Evolutionary conservation across 805 yeast genomes (phyloP), one percentile per base, ranked within the genome.

Genomic region (Dipodascopsis uninucleata): DNA sequence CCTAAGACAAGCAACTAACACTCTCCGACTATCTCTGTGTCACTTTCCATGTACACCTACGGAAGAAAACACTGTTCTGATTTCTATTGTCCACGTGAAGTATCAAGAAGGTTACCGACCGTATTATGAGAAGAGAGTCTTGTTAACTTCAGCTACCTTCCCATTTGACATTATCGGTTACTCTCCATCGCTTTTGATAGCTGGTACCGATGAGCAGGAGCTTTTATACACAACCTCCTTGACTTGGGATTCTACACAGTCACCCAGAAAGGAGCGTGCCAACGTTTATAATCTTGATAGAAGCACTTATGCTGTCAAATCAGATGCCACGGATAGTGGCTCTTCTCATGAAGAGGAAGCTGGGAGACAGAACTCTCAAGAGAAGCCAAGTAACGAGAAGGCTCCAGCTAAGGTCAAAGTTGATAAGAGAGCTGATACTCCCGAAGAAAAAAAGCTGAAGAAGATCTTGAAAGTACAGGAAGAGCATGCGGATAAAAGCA

Each of bases 1-100:
- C 17, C 32, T 50, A 10, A 48, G 41, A 16, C 55, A 50, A 23
- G 34, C 49, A 10, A 48, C 55, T 9, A 50, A 50, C 35, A 47
- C 53, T 4, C 44, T 50, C 29, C 41, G 55, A 10, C 38, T 50
- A 18, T 48, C 55, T 4, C 43, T 50, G 2, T 50, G 55, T 42
- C 44, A 50, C 18, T 50, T 41, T n/a, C 55, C 55, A 16, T 50
- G 55, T 33, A 50, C 55, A 10, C 41, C 55, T 2, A 50, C 55
- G 9, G 41, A 28, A 12, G 49, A 43, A 14, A 50, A 50, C 39
- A 50, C 55, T 6, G 55, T 50, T 10, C 35, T 50, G 39, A 36
- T 50, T 10, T 48, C 53, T 24, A 50, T 50, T 22, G 41, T 50
- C 9, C 53, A 50, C 37, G 43, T 50, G 45, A 50, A 50, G 31